Evolutionary conservation across 2,329 filamentous ascomycete species (phyloP), one percentile per base, ranked within the genome.

Genomic region (Gremmenia infestans): DNA sequence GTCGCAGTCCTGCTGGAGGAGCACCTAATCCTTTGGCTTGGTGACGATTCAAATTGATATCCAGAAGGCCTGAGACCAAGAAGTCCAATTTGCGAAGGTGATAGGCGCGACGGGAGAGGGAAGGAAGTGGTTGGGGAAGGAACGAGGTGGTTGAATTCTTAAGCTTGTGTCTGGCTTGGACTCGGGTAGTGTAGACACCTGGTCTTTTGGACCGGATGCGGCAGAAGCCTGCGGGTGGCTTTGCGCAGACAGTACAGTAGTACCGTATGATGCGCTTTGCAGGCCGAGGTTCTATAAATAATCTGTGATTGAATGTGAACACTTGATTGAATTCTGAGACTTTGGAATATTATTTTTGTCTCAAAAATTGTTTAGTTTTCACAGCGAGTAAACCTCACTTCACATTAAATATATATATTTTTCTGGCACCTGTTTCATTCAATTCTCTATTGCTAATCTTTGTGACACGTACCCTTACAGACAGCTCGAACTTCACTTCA

Each of bases 1-100:
- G 58, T 65, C 61, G 63, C 63, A 67, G 62, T 64, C 65, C 65
- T 63, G 63, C 62, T 66, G 59, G 60, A 57, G 60, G 52, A 53
- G 54, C 59, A 63, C 65, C 62, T 61, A 58, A 60, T 62, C 52
- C 51, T 53, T 61, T 45, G 53, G 54, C 37, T 51, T 35, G 51
- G 35, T 32, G 49, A 53, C 37, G 50, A 54, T 53, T 56, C 45
- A 52, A 50, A 40, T 17, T 22, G 22, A 40, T 37, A 45, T 50
- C 28, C 25, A 48, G 50, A 49, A 39, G 40, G 39, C 56, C 53
- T 55, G 52, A 50, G 52, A 53, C 54, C 39, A 17, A 43, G 43
- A 43, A 19, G 47, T 50, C 37, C 49, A 45, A 40, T 46, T 39
- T 48, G 53, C 22, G 53, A 50, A 52, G 9, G 9, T 32, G 9